phyloP scores from a whole-genome alignment of 1,284 basidiomycete species.

The Volvariella surrecta region DNA sequence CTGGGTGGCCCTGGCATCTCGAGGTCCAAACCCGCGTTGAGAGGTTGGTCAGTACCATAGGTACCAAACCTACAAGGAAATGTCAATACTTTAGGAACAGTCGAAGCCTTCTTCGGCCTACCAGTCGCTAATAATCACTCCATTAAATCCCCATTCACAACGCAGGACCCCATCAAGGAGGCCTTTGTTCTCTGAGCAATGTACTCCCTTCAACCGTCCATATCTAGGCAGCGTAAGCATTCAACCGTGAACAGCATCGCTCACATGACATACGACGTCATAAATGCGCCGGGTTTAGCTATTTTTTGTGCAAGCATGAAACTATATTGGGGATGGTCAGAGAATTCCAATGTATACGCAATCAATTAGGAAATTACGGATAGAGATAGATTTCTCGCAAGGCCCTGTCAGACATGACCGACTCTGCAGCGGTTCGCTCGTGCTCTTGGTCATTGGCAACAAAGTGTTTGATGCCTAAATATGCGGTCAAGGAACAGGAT shows the following conservation, averaged over 20 bases:
- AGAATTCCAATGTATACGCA: slow-evolving; percentile 4
- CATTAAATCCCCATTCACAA: slow-evolving; percentile 60
- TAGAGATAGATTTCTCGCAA: slow-evolving; percentile 66
- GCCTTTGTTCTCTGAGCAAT: slow-evolving; percentile 51
- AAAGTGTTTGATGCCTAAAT: slow-evolving; percentile 38
- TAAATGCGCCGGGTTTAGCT: slow-evolving; percentile 52
- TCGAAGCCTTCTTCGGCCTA: slow-evolving; percentile 14
- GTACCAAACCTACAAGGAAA: slow-evolving; percentile 45
- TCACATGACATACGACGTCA: slow-evolving; percentile 40
- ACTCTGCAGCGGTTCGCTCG: slow-evolving; percentile 53
- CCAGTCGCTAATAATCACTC: slow-evolving; percentile 63
- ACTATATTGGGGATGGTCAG: slow-evolving; percentile 19
- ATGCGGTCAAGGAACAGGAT: slow-evolving; percentile 4
- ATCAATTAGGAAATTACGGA: slow-evolving; percentile 38
- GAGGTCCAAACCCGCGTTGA: slow-evolving; percentile 62
- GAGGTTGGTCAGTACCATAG: slow-evolving; percentile 46
- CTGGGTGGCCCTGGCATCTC: slow-evolving; percentile 65
- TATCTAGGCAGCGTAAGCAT: slow-evolving; percentile 36
- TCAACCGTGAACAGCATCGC: background rate
- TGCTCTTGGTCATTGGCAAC: slow-evolving; percentile 62
- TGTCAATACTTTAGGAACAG: slow-evolving; percentile 9
- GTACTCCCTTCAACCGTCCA: slow-evolving; percentile 52
- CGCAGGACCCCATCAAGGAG: slow-evolving; percentile 53
- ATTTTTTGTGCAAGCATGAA: slow-evolving; percentile 60
- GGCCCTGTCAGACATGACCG: slow-evolving; percentile 53